A percentile compares a stretch with the other conserved stretches of the same genome.
Evolutionary conservation across 2,329 filamentous ascomycete genomes (phyloP).

Genomic region (Corniculantispora saksenae): DNA sequence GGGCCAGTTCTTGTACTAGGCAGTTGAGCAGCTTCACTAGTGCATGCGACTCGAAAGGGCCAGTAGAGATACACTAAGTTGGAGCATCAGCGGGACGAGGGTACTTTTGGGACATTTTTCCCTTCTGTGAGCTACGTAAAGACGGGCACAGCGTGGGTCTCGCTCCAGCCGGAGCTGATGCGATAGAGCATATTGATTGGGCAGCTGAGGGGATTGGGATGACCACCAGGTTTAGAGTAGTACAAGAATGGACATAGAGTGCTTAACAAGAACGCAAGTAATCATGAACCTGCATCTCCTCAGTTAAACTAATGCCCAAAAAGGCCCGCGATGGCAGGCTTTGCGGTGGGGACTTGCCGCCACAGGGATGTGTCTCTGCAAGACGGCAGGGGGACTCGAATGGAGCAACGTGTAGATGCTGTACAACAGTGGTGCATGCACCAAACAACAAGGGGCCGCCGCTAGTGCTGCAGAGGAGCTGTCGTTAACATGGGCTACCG

Average conservation of each 20-base stretch:
- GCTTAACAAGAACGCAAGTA: conserved; percentile 6
- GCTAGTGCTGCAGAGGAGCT: background rate
- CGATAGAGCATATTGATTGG: conserved; percentile 9
- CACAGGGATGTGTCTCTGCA: background rate
- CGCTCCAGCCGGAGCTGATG: conserved; percentile 7
- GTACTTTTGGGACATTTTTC: conserved; percentile 11
- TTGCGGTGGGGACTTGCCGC: conserved; percentile 3
- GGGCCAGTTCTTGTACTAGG: conserved; percentile 15
- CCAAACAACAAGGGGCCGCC: background rate
- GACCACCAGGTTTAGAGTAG: conserved; percentile 7
- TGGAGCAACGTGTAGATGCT: conserved; percentile 2
- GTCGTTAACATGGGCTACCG: background rate
- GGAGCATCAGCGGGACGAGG: background rate
- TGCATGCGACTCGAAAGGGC: background rate
- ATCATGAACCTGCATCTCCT: conserved; percentile 12
- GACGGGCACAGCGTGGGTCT: conserved; percentile 11
- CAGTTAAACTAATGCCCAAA: background rate
- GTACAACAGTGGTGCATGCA: background rate
- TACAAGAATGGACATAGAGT: background rate
- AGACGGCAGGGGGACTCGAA: conserved; percentile 7
- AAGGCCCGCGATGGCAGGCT: conserved; percentile 5
- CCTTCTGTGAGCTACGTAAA: conserved; percentile 7
- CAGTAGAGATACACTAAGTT: background rate
- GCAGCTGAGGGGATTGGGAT: background rate
- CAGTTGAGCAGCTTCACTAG: background rate